Percentiles rank a stretch among this genome's conserved stretches.
Evolutionary conservation across 2,329 filamentous ascomycete species (phyloP).

Genomic region (Colletotrichum shisoi): DNA sequence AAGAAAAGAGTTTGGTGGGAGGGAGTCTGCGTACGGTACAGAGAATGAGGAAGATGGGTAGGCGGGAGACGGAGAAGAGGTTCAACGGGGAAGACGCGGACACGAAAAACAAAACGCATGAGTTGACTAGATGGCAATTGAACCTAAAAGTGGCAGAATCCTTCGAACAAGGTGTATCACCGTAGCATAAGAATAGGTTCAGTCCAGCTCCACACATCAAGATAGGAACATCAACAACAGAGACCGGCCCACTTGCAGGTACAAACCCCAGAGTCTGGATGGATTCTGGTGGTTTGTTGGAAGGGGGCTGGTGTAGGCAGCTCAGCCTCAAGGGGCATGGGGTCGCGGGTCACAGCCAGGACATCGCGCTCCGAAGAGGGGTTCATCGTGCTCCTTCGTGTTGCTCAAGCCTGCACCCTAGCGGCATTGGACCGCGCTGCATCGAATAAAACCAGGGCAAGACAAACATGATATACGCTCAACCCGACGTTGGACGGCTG

Average conservation of each 20-base stretch:
- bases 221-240: neutral
- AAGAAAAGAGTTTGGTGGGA: neutral
- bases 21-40: neutral
- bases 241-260: neutral
- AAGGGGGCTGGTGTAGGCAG: constrained; percentile 3
- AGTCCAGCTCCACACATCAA: neutral
- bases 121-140: neutral
- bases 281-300: neutral
- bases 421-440: neutral
- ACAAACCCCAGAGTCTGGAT: neutral
- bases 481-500: neutral
- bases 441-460: neutral
- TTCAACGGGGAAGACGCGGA: neutral
- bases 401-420: neutral
- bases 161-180: neutral
- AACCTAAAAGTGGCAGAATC: neutral
- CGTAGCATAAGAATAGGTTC: neutral
- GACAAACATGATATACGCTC: neutral
- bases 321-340: neutral
- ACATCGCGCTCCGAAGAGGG: neutral
- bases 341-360: neutral
- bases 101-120: neutral
- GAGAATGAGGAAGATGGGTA: neutral
- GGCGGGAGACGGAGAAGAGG: neutral
- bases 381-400: neutral